Base-by-base conservation (phyloP, 2,329 filamentous ascomycete genomes). In the Phyllosticta ampelicida region DNA sequence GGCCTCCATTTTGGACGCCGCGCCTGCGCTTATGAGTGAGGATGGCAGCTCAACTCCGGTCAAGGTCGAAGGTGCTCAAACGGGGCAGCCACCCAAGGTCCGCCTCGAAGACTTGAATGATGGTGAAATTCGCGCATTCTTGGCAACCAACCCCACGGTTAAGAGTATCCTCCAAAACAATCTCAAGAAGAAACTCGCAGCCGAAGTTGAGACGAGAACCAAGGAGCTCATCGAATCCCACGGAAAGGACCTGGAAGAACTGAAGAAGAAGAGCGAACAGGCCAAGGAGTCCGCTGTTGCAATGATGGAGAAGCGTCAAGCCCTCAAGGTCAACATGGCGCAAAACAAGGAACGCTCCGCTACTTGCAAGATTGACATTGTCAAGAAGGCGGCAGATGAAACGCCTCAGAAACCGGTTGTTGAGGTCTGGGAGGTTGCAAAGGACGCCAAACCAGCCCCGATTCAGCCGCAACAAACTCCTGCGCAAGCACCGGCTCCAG, bases 401-500 rank as follows among this genome's bases (percentile, higher is more conserved):
- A 96, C 91, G 0, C 92, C 92, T 0, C 80, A 92, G 65, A 85
- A 84, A 68, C 83, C 90, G 0, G 90, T 97, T 3, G 82, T 77
- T 9, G 90, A 96, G 71, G 91, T 96, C 0, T 96, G 89, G 88
- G 84, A 86, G 62, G 75, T 88, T 56, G 90, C 87, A 0, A 91
- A 92, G 72, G 77, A 74, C 56, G 80, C 83, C 10, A 86, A 83
- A 68, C 70, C 77, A 50, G 59, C 57, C 4, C 53, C 57, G 11
- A 48, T 23, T 8, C 28, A 23, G 16, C 55, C 21, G 36, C 53
- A 51, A 19, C 55, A 61, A 53, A 58, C 61, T 20, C 52, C 56
- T 26, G 18, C 53, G 26, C 26, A 64, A 62, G 28, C 64, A 55
- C 18, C 44, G 16, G 44, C 55, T 23, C 60, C 53, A 30, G 36